These are phyloP conservation scores for Fusarium odoratissimum DNA, from an alignment of 2,329 filamentous ascomycete species.

Conservation along the genomic window DNA sequence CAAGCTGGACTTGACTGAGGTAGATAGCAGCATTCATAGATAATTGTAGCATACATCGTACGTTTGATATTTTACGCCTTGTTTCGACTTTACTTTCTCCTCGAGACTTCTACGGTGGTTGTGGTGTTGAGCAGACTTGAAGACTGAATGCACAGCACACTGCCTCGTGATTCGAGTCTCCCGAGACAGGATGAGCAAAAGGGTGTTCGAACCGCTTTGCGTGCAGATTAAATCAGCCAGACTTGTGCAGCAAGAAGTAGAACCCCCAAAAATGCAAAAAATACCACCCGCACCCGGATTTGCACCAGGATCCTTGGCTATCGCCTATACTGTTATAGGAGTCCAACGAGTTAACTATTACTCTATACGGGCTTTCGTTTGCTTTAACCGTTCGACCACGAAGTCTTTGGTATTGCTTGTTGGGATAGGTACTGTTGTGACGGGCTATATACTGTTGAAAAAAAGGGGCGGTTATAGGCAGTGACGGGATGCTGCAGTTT, in stretches of 20 bases:
- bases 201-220: conserved; percentile 1
- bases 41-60: neutral
- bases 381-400: conserved; percentile 42
- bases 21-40: neutral
- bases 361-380: conserved; percentile 48
- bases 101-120: neutral
- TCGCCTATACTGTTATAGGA: conserved; percentile 48
- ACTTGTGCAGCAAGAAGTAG: neutral
- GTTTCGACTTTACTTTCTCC: neutral
- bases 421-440: conserved; percentile 9
- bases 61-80: neutral
- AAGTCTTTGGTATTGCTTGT: conserved; percentile 19
- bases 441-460: conserved; percentile 22
- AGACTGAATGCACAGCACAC: neutral
- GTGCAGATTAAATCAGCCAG: neutral
- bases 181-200: neutral
- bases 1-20: conserved; percentile 33
- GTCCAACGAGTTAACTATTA: conserved; percentile 53
- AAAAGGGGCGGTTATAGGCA: conserved; percentile 15
- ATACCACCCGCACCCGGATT: conserved; percentile 50
- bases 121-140: neutral
- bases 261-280: conserved; percentile 19
- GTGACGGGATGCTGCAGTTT: conserved; percentile 33
- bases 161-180: neutral
- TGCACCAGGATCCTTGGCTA: conserved; percentile 53